Base-by-base conservation (phyloP, 768 basidiomycete genomes). In the Collybia sordida region DNA sequence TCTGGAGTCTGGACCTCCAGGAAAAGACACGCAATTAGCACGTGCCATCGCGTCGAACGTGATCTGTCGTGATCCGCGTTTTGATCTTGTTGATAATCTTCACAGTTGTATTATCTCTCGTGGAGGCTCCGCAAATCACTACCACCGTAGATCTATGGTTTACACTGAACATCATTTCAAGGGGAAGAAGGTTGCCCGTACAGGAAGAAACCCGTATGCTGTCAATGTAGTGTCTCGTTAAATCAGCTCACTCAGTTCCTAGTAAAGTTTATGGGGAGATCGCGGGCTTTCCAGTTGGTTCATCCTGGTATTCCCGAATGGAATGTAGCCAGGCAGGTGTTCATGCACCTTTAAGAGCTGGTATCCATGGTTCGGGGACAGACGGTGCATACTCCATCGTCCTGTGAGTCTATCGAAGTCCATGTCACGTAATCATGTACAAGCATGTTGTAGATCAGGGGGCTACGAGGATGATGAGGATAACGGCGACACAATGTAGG, bases 381-480 rank as follows among this genome's bases (percentile, higher is more conserved):
- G 60, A 64, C 6, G 67, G 68, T 1, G 71, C 73, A 6, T 74
- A 59, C 45, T 77, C 75, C 12, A 65, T 77, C 18, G 74, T 74
- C 15, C 38, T 76, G 63, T 63, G 18, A 23, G 61, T 45, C 15
- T 14, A 24, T 47, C 23, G 21, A 11, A 2, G 6, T 21, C 11
- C 18, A 14, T 11, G 35, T 5, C 4, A 1, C 11, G 22, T 22
- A 19, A 14, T 21, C 17, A 27, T 2, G 19, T 28, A 18, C 42
- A 6, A 49, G 0, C 2, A 19, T 8, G 18, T 1, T 35, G 4
- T 22, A 64, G 63, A 15, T 71, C 75, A 31, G 64, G 57, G 12
- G 71, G 72, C 6, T 76, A 76, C 36, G 68, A 72, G 39, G 75
- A 77, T 54, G 68, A 76, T 49, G n/a, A 42, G 1, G 74, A 76